Base-by-base conservation (phyloP, 352 stramenopile genomes). In the Pythium aphanidermatum region DNA sequence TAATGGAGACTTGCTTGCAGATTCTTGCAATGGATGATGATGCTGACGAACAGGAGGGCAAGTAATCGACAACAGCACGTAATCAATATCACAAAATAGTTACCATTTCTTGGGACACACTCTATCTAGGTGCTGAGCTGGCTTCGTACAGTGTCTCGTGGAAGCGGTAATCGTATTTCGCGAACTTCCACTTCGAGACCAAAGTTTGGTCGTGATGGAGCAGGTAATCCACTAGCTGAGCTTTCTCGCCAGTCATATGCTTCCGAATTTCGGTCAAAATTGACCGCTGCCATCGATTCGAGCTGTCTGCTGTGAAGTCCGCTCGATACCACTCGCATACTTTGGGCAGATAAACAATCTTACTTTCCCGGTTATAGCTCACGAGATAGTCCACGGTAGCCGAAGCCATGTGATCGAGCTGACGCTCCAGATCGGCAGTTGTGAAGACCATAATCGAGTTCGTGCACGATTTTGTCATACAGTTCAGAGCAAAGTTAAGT, bases 1-100 rank as follows among this genome's bases (percentile, higher is more conserved):
- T 89, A 16, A 80, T 86, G 69, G 66, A 79, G 19, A 64, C 87
- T 17, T 83, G 74, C 39, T 57, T 67, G n/a, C 60, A 83, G 45
- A 57, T 89, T 24, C 68, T 86, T 57, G 53, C 57, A 3, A 42
- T 58, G 26, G 65, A 78, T 39, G 70, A 78, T 8, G 57, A 68
- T 6, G 65, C 71, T 14, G 45, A 60, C 5, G 21, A 29, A 26
- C 31, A 60, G 1, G 52, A 55, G 1, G 42, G n/a, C n/a, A n/a
- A n/a, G n/a, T n/a, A n/a, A n/a, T n/a, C n/a, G n/a, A n/a, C n/a
- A n/a, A n/a, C n/a, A n/a, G n/a, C n/a, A n/a, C n/a, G n/a, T n/a
- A n/a, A n/a, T n/a, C n/a, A n/a, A n/a, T n/a, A n/a, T n/a, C n/a
- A n/a, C n/a, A n/a, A n/a, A n/a, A n/a, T n/a, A n/a, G n/a, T n/a